These are phyloP conservation scores for Aureobasidium sp. DNA, from an alignment of 2,329 filamentous ascomycete genomes.

Conservation along the genomic window DNA sequence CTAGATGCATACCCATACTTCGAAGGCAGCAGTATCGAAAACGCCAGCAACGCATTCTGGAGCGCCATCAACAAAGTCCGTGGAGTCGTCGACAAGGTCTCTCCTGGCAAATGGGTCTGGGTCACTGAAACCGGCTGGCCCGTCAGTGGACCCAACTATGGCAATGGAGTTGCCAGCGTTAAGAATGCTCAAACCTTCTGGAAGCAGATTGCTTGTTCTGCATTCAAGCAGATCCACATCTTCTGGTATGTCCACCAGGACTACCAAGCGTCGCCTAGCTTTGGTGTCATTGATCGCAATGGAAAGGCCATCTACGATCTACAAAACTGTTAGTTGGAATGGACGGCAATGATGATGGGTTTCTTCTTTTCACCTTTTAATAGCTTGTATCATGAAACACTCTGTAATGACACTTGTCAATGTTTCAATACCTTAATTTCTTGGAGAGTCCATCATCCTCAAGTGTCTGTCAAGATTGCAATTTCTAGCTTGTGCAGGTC, in stretches of 20 bases:
- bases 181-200: slow-evolving; percentile 57
- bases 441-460: too few relatives aligned
- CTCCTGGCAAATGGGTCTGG: slow-evolving; percentile 22
- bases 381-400: too few relatives aligned
- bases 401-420: too few relatives aligned
- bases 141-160: slow-evolving; percentile 43
- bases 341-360: too few relatives aligned
- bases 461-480: too few relatives aligned
- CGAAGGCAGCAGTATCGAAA: slow-evolving; percentile 50
- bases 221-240: slow-evolving; percentile 45
- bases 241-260: slow-evolving; percentile 54
- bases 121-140: slow-evolving; percentile 56
- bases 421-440: too few relatives aligned
- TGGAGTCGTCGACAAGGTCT: slow-evolving; percentile 36
- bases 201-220: slow-evolving; percentile 51
- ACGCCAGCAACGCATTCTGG: slow-evolving; percentile 47
- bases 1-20: slow-evolving; percentile 60
- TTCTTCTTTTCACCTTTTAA: too few relatives aligned
- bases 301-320: slow-evolving; percentile 25
- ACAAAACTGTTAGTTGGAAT: slow-evolving; percentile 14
- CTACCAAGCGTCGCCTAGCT: slow-evolving; percentile 33
- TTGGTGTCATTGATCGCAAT: slow-evolving; percentile 30
- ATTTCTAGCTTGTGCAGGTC: too few relatives aligned
- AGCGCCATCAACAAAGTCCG: slow-evolving; percentile 26
- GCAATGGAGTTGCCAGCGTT: slow-evolving; percentile 45